Base-by-base conservation (phyloP, 1,139 yeast genomes). In the Yueomyces sp. region DNA sequence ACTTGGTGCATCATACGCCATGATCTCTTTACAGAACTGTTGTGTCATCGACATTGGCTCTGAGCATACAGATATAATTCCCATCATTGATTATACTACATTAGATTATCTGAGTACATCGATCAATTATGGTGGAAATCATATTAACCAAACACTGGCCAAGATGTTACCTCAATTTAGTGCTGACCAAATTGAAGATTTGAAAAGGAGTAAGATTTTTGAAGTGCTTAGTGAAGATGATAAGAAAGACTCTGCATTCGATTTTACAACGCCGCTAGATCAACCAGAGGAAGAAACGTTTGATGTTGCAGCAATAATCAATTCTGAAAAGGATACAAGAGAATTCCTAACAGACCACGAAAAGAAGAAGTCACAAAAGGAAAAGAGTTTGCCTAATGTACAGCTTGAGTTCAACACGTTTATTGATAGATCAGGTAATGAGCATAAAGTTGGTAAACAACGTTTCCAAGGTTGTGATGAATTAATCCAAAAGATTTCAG, bases 251-350 rank as follows among this genome's bases (percentile, higher is more conserved):
- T 75, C 55, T 78, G 81, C 25, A 57, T 65, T 29, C 65, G 62
- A 42, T 55, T 73, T 43, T 66, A 66, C 36, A 63, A 63, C 27
- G 60, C 57, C 3, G 47, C 56, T 27, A 66, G 66, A 56, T 3
- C 49, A 54, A 29, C 69, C 66, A 4, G 65, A 61, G 19, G 77
- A 73, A 9, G 91, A 85, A 39, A 76, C 78, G 3, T 72, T 86
- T 41, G 96, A 91, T 60, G 89, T 91, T 40, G 96, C 96, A 1
- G 86, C 86, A 37, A 78, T 87, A 53, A 94, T 91, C 6, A 76
- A 94, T 1, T 79, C 85, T 47, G 85, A 78, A 8, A 72, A 79
- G 50, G 63, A 59, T 41, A 75, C 85, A 1, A 69, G 81, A 45
- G 86, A 80, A 55, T 68, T 79, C 35, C 62, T 81, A 42, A 82